Conservation (phyloP, 2,329 filamentous ascomycete species). For the Pseudomassariella vexata region DNA sequence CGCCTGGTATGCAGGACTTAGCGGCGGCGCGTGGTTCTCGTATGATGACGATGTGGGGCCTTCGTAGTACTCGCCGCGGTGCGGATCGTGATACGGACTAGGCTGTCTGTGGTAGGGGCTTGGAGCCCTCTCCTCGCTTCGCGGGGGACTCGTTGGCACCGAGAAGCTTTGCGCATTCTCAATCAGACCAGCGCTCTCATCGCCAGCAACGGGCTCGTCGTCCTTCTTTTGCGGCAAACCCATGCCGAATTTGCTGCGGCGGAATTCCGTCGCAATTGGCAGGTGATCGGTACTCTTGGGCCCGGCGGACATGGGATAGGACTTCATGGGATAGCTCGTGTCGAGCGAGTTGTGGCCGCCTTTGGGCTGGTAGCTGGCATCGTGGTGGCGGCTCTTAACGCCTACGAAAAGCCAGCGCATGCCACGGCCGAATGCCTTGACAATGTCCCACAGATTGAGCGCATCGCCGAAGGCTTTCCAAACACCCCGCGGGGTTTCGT, state of each 20-base stretch:
- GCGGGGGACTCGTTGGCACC: conserved; percentile 7
- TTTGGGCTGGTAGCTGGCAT: conserved; percentile 42
- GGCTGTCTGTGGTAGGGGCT: conserved; percentile 9
- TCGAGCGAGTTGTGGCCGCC: conserved; percentile 24
- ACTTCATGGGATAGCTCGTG: conserved; percentile 29
- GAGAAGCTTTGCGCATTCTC: conserved; percentile 31
- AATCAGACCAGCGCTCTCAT: conserved; percentile 39
- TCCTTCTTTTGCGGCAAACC: conserved; percentile 1
- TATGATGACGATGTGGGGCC: too few relatives aligned
- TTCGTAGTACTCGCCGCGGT: conserved; percentile 3
- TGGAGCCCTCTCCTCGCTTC: conserved; percentile 1
- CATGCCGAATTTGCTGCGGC: conserved; percentile 24
- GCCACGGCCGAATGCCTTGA: conserved; percentile 73
- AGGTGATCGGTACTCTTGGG: conserved; percentile 31
- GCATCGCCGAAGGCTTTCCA: conserved; percentile 63
- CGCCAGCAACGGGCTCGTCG: conserved; percentile 9
- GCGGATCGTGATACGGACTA: conserved; percentile 15
- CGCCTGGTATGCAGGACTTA: neutral
- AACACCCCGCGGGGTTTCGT: conserved; percentile 54
- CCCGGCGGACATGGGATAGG: conserved; percentile 16
- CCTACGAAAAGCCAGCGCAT: conserved; percentile 79
- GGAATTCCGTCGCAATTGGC: conserved; percentile 32
- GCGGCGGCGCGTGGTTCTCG: too few relatives aligned
- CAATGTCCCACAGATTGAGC: conserved; percentile 75
- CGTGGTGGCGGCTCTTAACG: conserved; percentile 51